A percentile compares a stretch with the other conserved stretches of the same genome.
Evolutionary conservation across 2,329 filamentous ascomycete species (phyloP).

Genomic region (Diaporthe australafricana): DNA sequence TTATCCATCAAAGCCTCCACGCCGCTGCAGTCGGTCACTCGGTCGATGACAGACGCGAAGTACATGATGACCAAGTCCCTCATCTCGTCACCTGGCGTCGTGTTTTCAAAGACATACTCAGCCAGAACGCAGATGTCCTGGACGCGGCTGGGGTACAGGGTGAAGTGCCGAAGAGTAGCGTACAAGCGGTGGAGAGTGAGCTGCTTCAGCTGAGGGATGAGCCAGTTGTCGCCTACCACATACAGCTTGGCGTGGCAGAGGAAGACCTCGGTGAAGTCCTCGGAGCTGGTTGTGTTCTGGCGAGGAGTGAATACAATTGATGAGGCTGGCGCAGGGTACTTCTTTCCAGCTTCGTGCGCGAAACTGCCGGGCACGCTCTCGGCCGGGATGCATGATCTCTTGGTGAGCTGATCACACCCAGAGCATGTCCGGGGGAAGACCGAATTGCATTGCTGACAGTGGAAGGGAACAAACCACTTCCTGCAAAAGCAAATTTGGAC

Average conservation of each 20-base stretch:
- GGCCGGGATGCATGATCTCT: not conserved
- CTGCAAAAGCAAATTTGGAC: not conserved
- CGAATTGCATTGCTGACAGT: not conserved
- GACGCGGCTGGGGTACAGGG: not conserved
- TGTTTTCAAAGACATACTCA: not conserved
- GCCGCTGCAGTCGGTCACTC: not conserved
- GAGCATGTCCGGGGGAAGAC: not conserved
- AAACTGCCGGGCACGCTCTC: not conserved
- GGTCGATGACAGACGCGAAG: constrained; percentile 10
- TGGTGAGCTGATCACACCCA: not conserved
- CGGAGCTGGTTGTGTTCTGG: not conserved
- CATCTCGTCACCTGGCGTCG: not conserved
- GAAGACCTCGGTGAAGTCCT: constrained; percentile 16
- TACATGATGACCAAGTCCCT: constrained; percentile 23
- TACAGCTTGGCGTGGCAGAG: constrained; percentile 28
- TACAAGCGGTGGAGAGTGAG: constrained; percentile 10
- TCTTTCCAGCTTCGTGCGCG: not conserved
- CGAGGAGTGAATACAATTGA: not conserved
- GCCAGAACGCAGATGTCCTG: not conserved
- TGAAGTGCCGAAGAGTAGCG: constrained; percentile 12
- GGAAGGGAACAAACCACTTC: not conserved
- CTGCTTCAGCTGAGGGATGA: not conserved
- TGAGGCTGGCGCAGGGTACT: not conserved
- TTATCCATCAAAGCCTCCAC: not conserved
- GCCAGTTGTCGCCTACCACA: constrained; percentile 33